phyloP scores from a whole-genome alignment of 2,329 filamentous ascomycete species.

The Plenodomus lindquistii region DNA sequence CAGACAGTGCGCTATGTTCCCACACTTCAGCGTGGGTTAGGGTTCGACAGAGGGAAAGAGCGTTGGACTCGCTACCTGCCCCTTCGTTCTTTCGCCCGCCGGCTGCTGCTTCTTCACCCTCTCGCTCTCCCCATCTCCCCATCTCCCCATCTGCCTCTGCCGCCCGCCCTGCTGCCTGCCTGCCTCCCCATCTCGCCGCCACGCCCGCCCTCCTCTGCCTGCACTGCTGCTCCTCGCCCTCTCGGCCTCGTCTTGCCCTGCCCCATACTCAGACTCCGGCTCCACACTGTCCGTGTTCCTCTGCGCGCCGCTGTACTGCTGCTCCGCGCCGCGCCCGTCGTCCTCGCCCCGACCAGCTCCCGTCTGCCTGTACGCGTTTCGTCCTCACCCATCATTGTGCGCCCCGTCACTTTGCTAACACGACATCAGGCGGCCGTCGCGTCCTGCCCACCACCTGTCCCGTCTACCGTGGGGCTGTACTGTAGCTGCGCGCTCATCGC shows the following conservation, averaged over 20 bases:
- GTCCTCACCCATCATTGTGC: constrained; percentile 3
- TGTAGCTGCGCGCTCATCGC: constrained; percentile 13
- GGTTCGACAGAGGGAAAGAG: constrained; percentile 24
- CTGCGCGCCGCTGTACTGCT: constrained; percentile 25
- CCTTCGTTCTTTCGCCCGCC: background rate
- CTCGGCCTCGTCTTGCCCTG: background rate
- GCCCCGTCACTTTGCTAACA: constrained; percentile 3
- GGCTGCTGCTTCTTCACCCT: constrained; percentile 27
- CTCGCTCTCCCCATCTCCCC: constrained; percentile 10
- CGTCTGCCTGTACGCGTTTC: constrained; percentile 8
- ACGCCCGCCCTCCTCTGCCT: constrained; percentile 8
- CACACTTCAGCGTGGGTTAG: constrained; percentile 19
- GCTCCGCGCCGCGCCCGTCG: constrained; percentile 29
- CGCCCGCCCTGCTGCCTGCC: constrained; percentile 9
- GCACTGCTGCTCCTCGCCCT: constrained; percentile 5
- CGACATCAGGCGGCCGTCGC: constrained; percentile 2
- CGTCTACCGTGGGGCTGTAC: constrained; percentile 12
- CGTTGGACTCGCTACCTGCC: constrained; percentile 23
- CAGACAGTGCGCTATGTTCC: constrained; percentile 1
- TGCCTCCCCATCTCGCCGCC: constrained; percentile 14
- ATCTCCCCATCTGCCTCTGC: constrained; percentile 7
- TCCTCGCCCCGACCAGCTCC: constrained; percentile 25
- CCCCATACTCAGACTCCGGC: constrained; percentile 6
- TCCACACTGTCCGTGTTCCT: constrained; percentile 18
- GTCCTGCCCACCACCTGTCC: constrained; percentile 7